Base-by-base conservation (phyloP, 2,329 filamentous ascomycete genomes). In the Rachicladosporium sp. region DNA sequence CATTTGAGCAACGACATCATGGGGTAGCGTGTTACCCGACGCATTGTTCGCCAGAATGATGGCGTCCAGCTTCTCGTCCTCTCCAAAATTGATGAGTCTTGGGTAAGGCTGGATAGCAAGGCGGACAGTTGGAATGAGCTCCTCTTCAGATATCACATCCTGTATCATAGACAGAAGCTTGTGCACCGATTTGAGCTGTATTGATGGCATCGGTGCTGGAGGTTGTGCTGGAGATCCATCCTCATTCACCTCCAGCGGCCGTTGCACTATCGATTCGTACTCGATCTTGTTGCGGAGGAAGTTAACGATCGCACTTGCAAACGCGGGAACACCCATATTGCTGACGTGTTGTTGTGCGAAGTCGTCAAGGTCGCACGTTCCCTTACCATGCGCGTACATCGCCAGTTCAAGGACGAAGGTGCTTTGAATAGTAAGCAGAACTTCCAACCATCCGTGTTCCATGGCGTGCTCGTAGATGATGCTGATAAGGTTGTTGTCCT, bases 31-130 rank as follows among this genome's bases (percentile, higher is more conserved):
- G 53, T 96, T 93, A n/a, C 84, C 80, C 12, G 80, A 76, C 50
- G 78, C 74, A 33, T 86, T 82, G 55, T 93, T 94, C 7, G 73
- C 70, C 53, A 96, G 85, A 48, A 98, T 88, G 32, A 96, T 78
- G 42, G 91, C 83, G 59, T 98, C 87, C 46, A 82, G 88, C 27
- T 49, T 48, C 10, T 53, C 53, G 3, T 84, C 87, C 61, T 93
- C 85, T 2, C 87, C 88, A 51, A 94, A 96, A 54, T 98, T 98
- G 67, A 98, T 94, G 23, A 98, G 67, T 33, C 91, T 76, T 6
- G 91, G 93, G 52, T 96, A 98, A 1, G 83, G 81, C 41, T 88
- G 88, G 46, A 98, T 87, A 59, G 88, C 95, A 38, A 80, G 76
- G 27, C 89, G 76, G 62, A 95, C 88, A 21, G 94, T 75, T 10